Evolutionary conservation across 805 yeast genomes (phyloP), one percentile per base, ranked within the genome.

Genomic region (Kazachstania psychrophila): DNA sequence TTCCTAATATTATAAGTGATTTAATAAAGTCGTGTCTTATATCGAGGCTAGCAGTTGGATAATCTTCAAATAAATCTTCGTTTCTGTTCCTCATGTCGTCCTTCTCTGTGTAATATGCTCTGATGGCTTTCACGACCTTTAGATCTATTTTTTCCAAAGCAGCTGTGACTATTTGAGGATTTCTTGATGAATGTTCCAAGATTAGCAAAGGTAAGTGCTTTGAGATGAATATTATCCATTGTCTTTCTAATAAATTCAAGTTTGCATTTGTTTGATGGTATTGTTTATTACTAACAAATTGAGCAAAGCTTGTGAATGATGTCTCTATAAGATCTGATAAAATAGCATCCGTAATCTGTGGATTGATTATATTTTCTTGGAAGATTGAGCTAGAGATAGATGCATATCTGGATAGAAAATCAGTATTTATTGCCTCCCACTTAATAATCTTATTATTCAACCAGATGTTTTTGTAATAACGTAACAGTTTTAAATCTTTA

Each of bases 41-140:
- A 47, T 72, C 77, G 10, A 58, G 52, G 7, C 65, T 63, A 1
- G 69, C 62, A 1, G 72, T 55, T 2, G 75, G 69, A 41, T 66
- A 68, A 12, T 72, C 65, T n/a, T 72, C 63, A 43, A 73, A 72
- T 57, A 72, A 61, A 37, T 72, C 74, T 38, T 72, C 77, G 27
- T 63, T 52, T 23, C 60, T 57, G 23, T 52, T 60, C 17, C 56
- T 60, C 23, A 40, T 33, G 16, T 61, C 62, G 23, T 61, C 56
- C 29, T 56, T 55, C 18, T 64, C 61, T 6, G 58, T 44, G 37
- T 54, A 61, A 41, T 48, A 64, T n/a, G 51, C 52, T 41, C 40
- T 55, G 12, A 57, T 49, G 1, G 56, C 60, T 36, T 58, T 58
- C 7, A 51, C 40, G 6, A 57, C 56, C 38, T 58, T 52, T 23